A percentile compares a stretch with the other conserved stretches of the same genome.
phyloP scores from a whole-genome alignment of 768 basidiomycete species.

The Leccinum aurantiacum region DNA sequence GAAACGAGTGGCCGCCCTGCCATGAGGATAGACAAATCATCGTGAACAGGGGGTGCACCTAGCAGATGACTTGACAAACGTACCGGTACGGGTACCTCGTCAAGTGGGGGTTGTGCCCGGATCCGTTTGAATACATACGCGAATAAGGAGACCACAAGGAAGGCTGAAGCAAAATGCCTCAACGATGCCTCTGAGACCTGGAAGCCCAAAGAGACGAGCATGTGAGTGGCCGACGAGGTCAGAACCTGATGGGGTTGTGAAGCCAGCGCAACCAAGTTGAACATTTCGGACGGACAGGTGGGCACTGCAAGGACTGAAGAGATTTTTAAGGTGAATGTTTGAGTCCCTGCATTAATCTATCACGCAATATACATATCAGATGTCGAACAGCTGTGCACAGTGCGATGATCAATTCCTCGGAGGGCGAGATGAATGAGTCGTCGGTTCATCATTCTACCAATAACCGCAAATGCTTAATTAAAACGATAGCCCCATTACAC shows the following conservation, averaged over 20 bases:
- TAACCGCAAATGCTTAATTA: not conserved
- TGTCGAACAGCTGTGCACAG: not conserved
- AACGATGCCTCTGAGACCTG: not conserved
- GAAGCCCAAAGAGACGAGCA: not conserved
- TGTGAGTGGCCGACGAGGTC: not conserved
- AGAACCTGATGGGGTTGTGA: not conserved
- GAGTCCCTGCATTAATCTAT: not conserved
- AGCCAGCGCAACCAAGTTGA: not conserved
- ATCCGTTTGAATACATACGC: not conserved
- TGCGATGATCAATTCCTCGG: not conserved
- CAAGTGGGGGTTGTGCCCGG: not conserved
- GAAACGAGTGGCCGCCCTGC: not conserved
- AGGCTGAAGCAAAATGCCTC: not conserved
- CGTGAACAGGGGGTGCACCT: not conserved
- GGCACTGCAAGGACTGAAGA: not conserved
- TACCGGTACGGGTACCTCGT: conserved; percentile 1
- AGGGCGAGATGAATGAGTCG: not conserved
- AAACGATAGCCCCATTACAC: not conserved
- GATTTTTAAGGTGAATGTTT: not conserved
- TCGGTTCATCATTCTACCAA: not conserved
- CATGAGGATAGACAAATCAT: not conserved
- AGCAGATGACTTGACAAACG: not conserved
- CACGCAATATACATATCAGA: not conserved
- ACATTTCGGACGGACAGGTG: not conserved
- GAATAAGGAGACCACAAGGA: not conserved